Evolutionary conservation across 805 yeast species (phyloP).

Genomic region (Candida krabiensis): DNA sequence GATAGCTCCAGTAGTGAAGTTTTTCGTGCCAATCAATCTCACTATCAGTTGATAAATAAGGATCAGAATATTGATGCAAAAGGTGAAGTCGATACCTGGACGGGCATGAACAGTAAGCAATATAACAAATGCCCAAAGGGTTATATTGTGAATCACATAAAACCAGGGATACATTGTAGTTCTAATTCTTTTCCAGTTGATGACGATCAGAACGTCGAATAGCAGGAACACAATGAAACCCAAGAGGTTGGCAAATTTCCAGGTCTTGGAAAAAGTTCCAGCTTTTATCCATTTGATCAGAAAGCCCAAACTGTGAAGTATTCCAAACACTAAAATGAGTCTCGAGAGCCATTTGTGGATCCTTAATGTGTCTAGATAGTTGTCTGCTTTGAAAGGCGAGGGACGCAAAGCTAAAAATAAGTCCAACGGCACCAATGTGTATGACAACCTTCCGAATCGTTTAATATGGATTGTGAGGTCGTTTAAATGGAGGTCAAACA

Average conservation of each 20-base stretch:
- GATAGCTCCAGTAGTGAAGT: conserved; percentile 20
- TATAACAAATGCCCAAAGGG: conserved; percentile 45
- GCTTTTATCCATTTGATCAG: conserved; percentile 44
- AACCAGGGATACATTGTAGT: conserved; percentile 50
- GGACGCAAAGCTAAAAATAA: conserved; percentile 59
- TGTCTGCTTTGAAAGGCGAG: conserved; percentile 43
- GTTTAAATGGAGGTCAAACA: conserved; percentile 35
- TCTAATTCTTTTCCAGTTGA: conserved; percentile 53
- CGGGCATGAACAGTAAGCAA: conserved; percentile 64
- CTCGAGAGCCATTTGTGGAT: conserved; percentile 76
- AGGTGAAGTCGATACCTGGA: conserved; percentile 54
- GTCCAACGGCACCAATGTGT: conserved; percentile 57
- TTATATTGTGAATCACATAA: conserved; percentile 55
- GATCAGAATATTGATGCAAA: conserved; percentile 29
- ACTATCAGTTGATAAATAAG: conserved; percentile 38
- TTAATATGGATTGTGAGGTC: conserved; percentile 43
- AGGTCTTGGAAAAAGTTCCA: conserved; percentile 37
- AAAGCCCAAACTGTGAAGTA: conserved; percentile 56
- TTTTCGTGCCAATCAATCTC: conserved; percentile 29
- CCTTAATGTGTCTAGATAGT: conserved; percentile 53
- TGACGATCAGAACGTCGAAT: conserved; percentile 37
- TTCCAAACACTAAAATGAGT: conserved; percentile 43
- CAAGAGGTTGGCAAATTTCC: conserved; percentile 43
- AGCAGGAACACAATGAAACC: conserved; percentile 49
- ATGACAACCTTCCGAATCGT: conserved; percentile 62